Base-by-base conservation (phyloP, 176 grass and related monocot species). In the Ampelocalamus luodianensis region DNA sequence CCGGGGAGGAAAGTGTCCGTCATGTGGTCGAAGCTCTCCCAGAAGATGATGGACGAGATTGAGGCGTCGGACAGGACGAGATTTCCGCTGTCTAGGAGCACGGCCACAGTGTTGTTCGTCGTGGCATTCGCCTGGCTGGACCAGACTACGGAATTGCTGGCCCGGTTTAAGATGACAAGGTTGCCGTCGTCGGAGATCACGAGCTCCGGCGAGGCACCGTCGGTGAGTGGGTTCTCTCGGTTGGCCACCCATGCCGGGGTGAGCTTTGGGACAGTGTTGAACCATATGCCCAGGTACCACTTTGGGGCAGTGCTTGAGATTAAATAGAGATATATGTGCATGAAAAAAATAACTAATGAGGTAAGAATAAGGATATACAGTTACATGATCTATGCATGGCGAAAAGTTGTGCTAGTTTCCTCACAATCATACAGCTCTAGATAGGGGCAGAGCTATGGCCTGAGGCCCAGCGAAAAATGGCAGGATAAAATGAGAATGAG, bases 1-100 rank as follows among this genome's bases (percentile, higher is more conserved):
- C 43, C 80, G 10, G 81, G 76, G 8, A 89, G 76, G 58, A 89
- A 34, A 3, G 87, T 85, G 60, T 89, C 87, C 8, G 76, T 75
- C 9, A 69, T 70, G 67, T 85, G 43, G 73, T 74, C 39, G 68
- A 89, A 85, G 81, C 87, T 85, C 67, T 85, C 36, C 81, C 76
- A 85, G 32, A 65, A 51, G 14, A 79, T 8, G 70, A 14, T 3
- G 12, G 13, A 40, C 1, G 68, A 5, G 45, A 66, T 63, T 0
- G 29, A 14, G 0, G 51, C 39, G 51, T 70, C 42, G 15, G 50
- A 13, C 4, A 87, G 77, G 5, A 81, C 58, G 49, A 81, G 61
- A 38, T 87, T 81, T 0, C 68, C 69, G 2, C 5, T 81, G 40
- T 80, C 12, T 5, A 26, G 5, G 1, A 81, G 77, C 58, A 49